Evolutionary conservation across 805 yeast genomes (phyloP), one percentile per base, ranked within the genome.

Genomic region (Sugiyamaella americana): DNA sequence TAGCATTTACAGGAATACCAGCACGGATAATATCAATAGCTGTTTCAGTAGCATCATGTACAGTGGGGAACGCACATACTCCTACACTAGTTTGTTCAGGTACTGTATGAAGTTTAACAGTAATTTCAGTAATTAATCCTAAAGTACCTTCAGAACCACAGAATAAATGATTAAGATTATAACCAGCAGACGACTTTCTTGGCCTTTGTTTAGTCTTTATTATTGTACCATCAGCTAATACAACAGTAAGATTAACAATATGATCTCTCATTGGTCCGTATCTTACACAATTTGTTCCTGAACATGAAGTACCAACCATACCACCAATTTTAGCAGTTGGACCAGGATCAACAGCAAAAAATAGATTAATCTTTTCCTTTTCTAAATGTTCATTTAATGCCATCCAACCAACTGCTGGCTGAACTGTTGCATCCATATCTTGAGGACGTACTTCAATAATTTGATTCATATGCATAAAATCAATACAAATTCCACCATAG

Each of bases 251-350:
- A 50, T 80, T 76, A 11, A 83, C 70, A 20, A 86, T 86, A 59
- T 85, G 85, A 53, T 84, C 89, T 57, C 80, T 82, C 91, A 86
- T 86, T 1, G 95, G 84, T 11, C 94, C 94, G 60, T 83, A 84
- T 49, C 81, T 71, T 42, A 80, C 81, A 11, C 94, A 91, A 58
- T 86, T 85, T 10, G 93, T 83, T 8, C 94, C 95, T 17, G 88
- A 81, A 44, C 91, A 86, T 6, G 84, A 79, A 2, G 87, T 85
- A 20, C 78, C 85, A 35, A 84, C 79, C 94, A 86, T 85, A 3
- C 95, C 95, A 34, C 87, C 94, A 50, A 86, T 79, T 47, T 81
- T 71, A 2, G 95, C 95, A n/a, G 91, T 91, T 50, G 89, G 86
- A 10, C 94, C 95, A 1, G 95, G 94, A 63, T 86, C 95, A 3